Base-by-base conservation (phyloP, 1,284 basidiomycete species). In the Somion occarium region DNA sequence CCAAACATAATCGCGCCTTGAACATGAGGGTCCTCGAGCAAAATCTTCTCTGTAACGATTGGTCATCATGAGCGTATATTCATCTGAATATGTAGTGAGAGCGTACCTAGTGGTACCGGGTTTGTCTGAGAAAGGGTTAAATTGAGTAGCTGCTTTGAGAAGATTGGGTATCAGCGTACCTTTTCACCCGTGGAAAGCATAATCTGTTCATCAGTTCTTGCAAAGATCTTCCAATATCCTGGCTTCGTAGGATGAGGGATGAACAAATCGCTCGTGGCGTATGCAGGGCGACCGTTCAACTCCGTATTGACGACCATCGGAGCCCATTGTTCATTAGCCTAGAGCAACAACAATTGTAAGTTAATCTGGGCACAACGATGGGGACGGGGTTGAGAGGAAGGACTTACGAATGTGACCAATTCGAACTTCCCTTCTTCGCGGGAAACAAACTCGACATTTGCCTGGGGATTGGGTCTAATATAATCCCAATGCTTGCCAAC, bases 1-100 rank as follows among this genome's bases (percentile, higher is more conserved):
- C 74, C 74, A 54, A 74, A 75, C 53, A 75, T 65, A 24, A 73
- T 48, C 9, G 66, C 64, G 9, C 53, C 44, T 13, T 59, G 30
- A 15, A 73, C 53, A 25, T 61, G 54, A 0, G 67, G 63, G 48
- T 69, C 61, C 7, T 60, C 60, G 5, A 56, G 54, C 23, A 71
- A 57, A 20, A 69, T 67, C 3, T 38, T 57, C 53, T 69, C 68
- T n/a, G n/a, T n/a, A n/a, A n/a, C n/a, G n/a, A n/a, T n/a, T n/a
- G n/a, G n/a, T n/a, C n/a, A n/a, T n/a, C n/a, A n/a, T n/a, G n/a
- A n/a, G n/a, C n/a, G n/a, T n/a, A n/a, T n/a, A n/a, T n/a, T n/a
- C n/a, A n/a, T n/a, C n/a, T n/a, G n/a, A n/a, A n/a, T n/a, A n/a
- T n/a, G n/a, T n/a, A n/a, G n/a, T n/a, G n/a, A n/a, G n/a, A n/a